phyloP scores from a whole-genome alignment of 2,329 filamentous ascomycete genomes.

The Nothopassalora personata region DNA sequence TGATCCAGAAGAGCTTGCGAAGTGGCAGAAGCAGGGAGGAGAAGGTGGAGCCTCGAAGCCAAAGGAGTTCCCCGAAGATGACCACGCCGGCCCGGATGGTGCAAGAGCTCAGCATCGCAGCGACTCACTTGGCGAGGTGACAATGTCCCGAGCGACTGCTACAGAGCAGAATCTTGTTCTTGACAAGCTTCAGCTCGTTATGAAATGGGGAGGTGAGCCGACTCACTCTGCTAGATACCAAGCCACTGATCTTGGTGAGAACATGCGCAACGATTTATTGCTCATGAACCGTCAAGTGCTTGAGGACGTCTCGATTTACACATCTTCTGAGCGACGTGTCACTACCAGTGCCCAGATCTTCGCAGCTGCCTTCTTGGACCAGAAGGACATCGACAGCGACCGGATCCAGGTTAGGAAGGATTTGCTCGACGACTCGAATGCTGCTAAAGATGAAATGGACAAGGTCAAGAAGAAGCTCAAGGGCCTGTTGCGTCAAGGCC shows the following conservation, averaged over 20 bases:
- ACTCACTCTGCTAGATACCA: slow-evolving; percentile 97
- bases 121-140: slow-evolving; percentile 83
- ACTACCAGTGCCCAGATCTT: slow-evolving; percentile 97
- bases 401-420: slow-evolving; percentile 91
- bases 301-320: slow-evolving; percentile 90
- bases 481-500: slow-evolving; percentile 82
- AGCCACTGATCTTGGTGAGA: slow-evolving; percentile 87
- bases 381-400: slow-evolving; percentile 77
- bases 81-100: slow-evolving; percentile 33
- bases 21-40: slow-evolving; percentile 10
- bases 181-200: slow-evolving; percentile 93
- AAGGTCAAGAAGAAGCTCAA: slow-evolving; percentile 99
- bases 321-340: slow-evolving; percentile 89
- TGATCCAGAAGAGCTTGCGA: slow-evolving; percentile 8
- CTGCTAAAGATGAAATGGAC: slow-evolving; percentile 98
- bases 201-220: slow-evolving; percentile 98
- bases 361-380: slow-evolving; percentile 79
- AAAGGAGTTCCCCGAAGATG: slow-evolving; percentile 23
- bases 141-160: slow-evolving; percentile 88
- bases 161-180: slow-evolving; percentile 88
- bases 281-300: slow-evolving; percentile 88
- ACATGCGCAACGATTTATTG: slow-evolving; percentile 90
- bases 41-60: neutral
- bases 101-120: slow-evolving; percentile 56
- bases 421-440: slow-evolving; percentile 92